Evolutionary conservation across 352 stramenopile genomes (phyloP).

Genomic region (Pythium inflatum): DNA sequence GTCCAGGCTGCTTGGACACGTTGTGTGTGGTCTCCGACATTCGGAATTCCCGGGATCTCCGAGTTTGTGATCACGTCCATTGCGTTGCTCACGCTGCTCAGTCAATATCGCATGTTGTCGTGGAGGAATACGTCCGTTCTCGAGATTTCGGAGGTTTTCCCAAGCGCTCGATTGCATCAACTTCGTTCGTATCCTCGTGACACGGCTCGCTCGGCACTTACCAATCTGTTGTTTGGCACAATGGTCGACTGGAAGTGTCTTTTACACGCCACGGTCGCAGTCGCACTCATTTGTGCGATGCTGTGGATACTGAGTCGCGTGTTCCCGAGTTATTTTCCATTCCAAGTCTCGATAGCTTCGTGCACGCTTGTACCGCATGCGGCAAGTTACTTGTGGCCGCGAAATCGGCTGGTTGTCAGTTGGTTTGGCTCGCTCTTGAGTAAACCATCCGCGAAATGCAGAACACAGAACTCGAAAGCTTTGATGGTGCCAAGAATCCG

Average conservation of each 20-base stretch:
- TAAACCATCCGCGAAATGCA: background rate
- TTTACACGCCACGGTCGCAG: background rate
- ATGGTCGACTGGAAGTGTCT: conserved; percentile 20
- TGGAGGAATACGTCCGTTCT: background rate
- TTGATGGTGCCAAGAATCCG: too few relatives aligned
- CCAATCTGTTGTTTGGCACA: conserved; percentile 10
- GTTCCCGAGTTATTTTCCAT: background rate
- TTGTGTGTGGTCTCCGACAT: conserved; percentile 14
- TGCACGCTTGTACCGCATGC: conserved; percentile 17
- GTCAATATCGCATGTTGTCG: conserved; percentile 23
- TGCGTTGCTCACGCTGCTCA: conserved; percentile 35
- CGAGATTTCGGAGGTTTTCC: background rate
- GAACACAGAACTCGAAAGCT: too few relatives aligned
- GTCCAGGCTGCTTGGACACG: background rate
- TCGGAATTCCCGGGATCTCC: conserved; percentile 34
- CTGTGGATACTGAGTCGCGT: conserved; percentile 4
- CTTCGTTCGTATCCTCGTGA: background rate
- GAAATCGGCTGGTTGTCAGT: conserved; percentile 15
- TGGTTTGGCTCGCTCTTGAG: conserved; percentile 13
- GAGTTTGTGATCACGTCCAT: conserved; percentile 45
- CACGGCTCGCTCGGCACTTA: background rate
- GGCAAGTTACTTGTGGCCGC: conserved; percentile 4
- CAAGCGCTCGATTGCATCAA: background rate
- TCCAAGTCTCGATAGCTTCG: background rate
- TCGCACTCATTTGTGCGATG: background rate